A percentile compares a stretch with the other conserved stretches of the same genome.
Evolutionary conservation across 768 basidiomycete species (phyloP).

Genomic region (Termitomyces sp.): DNA sequence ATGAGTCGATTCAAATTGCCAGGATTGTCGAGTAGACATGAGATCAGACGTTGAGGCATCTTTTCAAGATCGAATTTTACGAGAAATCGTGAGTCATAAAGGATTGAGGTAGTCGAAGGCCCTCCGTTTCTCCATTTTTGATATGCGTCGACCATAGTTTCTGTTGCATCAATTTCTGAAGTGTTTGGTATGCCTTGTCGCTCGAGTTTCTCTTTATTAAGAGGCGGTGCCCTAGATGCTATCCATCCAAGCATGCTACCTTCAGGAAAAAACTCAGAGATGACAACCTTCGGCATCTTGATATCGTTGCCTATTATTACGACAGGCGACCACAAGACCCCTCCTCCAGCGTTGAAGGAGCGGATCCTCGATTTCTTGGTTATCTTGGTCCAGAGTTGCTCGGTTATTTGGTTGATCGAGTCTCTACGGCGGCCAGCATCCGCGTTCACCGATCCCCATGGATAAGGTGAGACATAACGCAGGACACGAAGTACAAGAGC

Average conservation of each 20-base stretch:
- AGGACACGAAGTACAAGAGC: constrained; percentile 50
- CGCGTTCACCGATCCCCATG: constrained; percentile 70
- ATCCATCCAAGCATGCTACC: constrained; percentile 48
- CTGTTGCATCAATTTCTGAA: constrained; percentile 39
- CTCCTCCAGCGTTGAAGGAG: constrained; percentile 51
- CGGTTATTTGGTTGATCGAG: constrained; percentile 43
- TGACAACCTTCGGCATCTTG: constrained; percentile 12
- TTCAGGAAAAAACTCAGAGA: not conserved
- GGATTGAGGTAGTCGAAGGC: constrained; percentile 26
- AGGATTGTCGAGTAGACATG: constrained; percentile 17
- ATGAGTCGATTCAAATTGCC: constrained; percentile 19
- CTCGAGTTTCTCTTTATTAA: constrained; percentile 25
- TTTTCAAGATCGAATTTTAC: constrained; percentile 38
- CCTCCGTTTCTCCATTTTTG: constrained; percentile 13
- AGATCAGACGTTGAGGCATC: constrained; percentile 35
- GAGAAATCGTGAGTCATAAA: constrained; percentile 67
- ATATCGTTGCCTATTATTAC: constrained; percentile 23
- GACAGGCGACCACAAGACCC: constrained; percentile 62
- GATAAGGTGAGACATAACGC: constrained; percentile 65
- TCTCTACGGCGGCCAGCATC: constrained; percentile 48
- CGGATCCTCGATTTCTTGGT: constrained; percentile 17
- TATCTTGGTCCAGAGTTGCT: constrained; percentile 39
- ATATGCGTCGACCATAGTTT: constrained; percentile 14
- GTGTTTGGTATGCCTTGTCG: constrained; percentile 18
- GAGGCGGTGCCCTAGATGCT: constrained; percentile 51